These are phyloP conservation scores for Aquilaria agallochum DNA, from an alignment of 441 rosid genomes.

Conservation along the genomic window DNA sequence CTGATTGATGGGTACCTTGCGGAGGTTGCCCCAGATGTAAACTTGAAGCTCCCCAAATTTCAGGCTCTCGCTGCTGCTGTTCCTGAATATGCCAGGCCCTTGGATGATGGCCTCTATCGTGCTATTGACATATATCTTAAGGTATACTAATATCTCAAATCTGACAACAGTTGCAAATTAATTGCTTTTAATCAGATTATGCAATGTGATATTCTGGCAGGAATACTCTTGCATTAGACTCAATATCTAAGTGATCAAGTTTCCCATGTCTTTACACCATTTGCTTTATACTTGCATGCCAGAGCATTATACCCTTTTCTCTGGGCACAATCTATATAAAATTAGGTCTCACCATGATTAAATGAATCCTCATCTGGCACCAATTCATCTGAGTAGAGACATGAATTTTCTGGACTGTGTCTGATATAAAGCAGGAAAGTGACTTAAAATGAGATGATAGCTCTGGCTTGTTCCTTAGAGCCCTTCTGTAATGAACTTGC, in stretches of 20 bases:
- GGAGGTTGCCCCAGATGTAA: constrained; percentile 95
- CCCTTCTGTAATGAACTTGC: not conserved
- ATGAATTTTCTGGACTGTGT: no score
- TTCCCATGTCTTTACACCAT: no score
- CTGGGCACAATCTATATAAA: no score
- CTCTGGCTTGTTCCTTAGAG: no score
- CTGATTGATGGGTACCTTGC: constrained; percentile 93
- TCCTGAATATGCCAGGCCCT: constrained; percentile 86
- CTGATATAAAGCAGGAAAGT: no score
- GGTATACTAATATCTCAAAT: constrained; percentile 46
- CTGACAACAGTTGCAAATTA: not conserved
- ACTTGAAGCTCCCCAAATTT: constrained; percentile 89
- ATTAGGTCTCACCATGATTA: no score
- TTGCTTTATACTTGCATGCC: no score
- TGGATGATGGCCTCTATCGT: constrained; percentile 95
- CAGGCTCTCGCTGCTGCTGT: constrained; percentile 88
- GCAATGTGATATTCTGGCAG: not conserved
- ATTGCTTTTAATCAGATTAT: constrained; percentile 11
- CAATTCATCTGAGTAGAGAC: no score
- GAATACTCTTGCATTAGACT: not conserved
- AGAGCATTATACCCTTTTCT: no score
- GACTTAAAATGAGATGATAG: no score
- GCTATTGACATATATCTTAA: constrained; percentile 91
- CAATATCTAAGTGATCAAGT: no score
- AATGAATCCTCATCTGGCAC: no score